A percentile compares a stretch with the other conserved stretches of the same genome.
phyloP scores from a whole-genome alignment of 371 early-diverging fungal species.

The Mucor velutinosus region DNA sequence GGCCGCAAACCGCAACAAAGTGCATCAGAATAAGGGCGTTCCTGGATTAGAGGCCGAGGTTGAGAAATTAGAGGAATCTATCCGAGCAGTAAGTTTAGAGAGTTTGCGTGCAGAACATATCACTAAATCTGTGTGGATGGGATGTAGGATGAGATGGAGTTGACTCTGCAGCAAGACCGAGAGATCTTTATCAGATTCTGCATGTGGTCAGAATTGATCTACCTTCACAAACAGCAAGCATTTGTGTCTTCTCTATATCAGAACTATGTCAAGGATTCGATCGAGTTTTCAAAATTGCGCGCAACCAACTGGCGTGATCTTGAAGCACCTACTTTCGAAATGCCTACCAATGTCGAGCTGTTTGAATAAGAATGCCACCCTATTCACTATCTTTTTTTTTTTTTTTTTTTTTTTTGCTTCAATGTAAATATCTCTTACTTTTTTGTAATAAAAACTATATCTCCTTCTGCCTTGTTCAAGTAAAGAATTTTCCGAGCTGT shows the following conservation, averaged over 20 bases:
- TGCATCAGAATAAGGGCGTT: slow-evolving; percentile 46
- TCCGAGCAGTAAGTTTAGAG: slow-evolving; percentile 34
- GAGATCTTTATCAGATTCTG: slow-evolving; percentile 42
- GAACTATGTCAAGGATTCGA: slow-evolving; percentile 60
- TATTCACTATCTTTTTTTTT: background rate
- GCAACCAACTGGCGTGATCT: slow-evolving; percentile 66
- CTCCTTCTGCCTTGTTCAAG: background rate
- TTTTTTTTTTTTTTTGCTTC: too few relatives aligned
- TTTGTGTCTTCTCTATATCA: slow-evolving; percentile 67
- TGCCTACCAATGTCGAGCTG: slow-evolving; percentile 49
- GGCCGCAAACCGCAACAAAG: slow-evolving; percentile 34
- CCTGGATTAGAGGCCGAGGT: slow-evolving; percentile 52
- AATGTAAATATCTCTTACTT: background rate
- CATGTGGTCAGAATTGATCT: slow-evolving; percentile 48
- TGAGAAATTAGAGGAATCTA: slow-evolving; percentile 34
- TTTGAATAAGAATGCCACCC: slow-evolving; percentile 31
- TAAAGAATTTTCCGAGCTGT: slow-evolving; percentile 6
- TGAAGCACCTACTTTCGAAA: slow-evolving; percentile 44
- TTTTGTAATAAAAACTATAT: slow-evolving; percentile 6
- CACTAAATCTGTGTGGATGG: slow-evolving; percentile 63
- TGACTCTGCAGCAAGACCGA: slow-evolving; percentile 61
- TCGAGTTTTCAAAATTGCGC: slow-evolving; percentile 55
- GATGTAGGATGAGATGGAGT: slow-evolving; percentile 90
- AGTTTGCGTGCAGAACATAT: slow-evolving; percentile 44
- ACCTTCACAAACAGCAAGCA: slow-evolving; percentile 55